Conservation (phyloP, 139 green algal species). For the Edaphochlamys debaryana region DNA sequence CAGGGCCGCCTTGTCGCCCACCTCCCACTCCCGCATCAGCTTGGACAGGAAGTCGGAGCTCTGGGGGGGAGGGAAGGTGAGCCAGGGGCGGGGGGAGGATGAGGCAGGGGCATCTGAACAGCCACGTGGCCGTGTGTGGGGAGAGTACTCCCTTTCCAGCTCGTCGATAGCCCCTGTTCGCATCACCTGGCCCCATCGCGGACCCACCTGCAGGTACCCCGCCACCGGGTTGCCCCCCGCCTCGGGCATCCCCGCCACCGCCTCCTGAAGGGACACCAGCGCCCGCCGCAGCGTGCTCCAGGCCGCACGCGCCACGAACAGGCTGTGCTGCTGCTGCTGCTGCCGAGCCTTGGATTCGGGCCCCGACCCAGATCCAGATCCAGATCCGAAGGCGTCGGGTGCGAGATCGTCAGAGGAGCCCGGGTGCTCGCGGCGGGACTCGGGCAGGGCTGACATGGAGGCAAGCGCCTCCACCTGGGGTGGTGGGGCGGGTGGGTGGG, state of each 20-base stretch:
- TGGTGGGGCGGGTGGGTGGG: no score
- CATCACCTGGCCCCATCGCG: no score
- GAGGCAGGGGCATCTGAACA: not conserved
- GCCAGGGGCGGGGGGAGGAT: not conserved
- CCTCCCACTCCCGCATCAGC: slow-evolving; percentile 35
- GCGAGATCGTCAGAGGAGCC: no score
- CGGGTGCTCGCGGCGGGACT: not conserved
- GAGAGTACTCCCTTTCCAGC: no score
- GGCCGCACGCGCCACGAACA: slow-evolving; percentile 27
- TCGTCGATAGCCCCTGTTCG: no score
- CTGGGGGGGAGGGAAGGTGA: not conserved
- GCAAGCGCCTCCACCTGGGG: slow-evolving; percentile 20
- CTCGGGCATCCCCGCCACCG: slow-evolving; percentile 6
- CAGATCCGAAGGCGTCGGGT: no score
- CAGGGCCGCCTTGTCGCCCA: slow-evolving; percentile 33
- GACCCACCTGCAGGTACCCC: slow-evolving; percentile 24
- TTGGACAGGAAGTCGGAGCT: slow-evolving; percentile 15
- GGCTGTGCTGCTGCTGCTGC: slow-evolving; percentile 36
- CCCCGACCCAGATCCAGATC: no score
- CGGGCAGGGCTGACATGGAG: slow-evolving; percentile 8
- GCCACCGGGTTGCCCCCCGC: slow-evolving; percentile 20
- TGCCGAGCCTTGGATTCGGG: no score
- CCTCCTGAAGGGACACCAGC: slow-evolving; percentile 31
- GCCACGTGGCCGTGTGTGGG: not conserved
- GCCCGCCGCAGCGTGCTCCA: slow-evolving; percentile 36